Conservation (phyloP, 2,329 filamentous ascomycete genomes). For the Apiospora arundinis region DNA sequence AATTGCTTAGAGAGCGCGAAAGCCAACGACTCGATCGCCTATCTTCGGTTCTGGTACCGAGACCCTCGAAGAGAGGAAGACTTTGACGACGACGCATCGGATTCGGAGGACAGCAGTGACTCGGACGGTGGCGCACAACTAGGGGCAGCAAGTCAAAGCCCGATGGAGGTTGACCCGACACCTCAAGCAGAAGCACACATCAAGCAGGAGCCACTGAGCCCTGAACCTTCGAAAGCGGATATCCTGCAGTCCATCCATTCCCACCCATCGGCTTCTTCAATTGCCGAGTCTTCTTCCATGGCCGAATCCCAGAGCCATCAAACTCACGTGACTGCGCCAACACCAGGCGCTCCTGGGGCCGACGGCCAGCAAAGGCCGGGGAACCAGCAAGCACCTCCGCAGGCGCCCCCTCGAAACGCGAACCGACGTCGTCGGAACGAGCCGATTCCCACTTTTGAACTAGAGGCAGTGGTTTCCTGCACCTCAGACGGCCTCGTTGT, state of each 20-base stretch:
- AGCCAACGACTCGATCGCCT: conserved; percentile 89
- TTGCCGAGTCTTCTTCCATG: neutral
- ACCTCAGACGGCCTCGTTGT: conserved; percentile 88
- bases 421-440: conserved; percentile 34
- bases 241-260: conserved; percentile 17
- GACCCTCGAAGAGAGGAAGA: conserved; percentile 70
- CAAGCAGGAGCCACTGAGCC: conserved; percentile 44
- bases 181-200: conserved; percentile 36
- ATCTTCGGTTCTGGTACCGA: conserved; percentile 84
- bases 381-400: conserved; percentile 22
- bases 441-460: conserved; percentile 62
- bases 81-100: conserved; percentile 48
- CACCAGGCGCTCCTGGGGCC: neutral
- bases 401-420: conserved; percentile 32
- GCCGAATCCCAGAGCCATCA: conserved; percentile 20
- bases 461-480: conserved; percentile 91
- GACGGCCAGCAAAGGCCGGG: neutral
- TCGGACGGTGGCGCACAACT: conserved; percentile 54
- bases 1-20: conserved; percentile 84
- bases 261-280: neutral
- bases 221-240: conserved; percentile 42
- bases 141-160: conserved; percentile 32
- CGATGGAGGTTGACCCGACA: conserved; percentile 50
- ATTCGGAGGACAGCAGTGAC: conserved; percentile 44
- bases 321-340: conserved; percentile 21